These are phyloP conservation scores for Flaveria sonorensis DNA, from an alignment of 129 eudicot species.

Conservation along the genomic window DNA sequence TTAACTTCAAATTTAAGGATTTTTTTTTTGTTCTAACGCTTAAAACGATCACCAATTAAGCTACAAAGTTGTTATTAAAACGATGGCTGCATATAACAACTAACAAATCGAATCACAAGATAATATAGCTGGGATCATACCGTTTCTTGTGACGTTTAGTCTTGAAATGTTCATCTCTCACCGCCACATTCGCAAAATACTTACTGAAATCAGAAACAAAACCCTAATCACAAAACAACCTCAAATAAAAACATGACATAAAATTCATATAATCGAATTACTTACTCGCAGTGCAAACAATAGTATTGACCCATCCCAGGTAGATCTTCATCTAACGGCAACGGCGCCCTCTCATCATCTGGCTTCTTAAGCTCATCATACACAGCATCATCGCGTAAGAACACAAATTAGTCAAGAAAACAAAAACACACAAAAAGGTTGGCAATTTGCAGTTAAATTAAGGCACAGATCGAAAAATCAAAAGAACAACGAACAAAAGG, in stretches of 20 bases:
- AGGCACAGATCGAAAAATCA: not conserved
- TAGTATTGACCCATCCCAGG: conserved; percentile 92
- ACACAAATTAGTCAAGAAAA: conserved; percentile 26
- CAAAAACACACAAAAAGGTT: not conserved
- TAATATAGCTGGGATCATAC: conserved; percentile 27
- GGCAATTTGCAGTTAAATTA: not conserved
- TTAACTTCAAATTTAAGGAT: not conserved
- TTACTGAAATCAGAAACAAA: conserved; percentile 45
- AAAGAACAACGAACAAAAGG: conserved; percentile 30
- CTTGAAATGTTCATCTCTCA: conserved; percentile 88
- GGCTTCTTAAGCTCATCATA: conserved; percentile 69
- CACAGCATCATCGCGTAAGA: conserved; percentile 66
- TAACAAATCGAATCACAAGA: not conserved
- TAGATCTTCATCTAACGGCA: conserved; percentile 83
- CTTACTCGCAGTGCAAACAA: conserved; percentile 87
- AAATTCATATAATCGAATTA: conserved; percentile 11
- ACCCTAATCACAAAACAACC: not conserved
- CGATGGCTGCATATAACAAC: too few relatives aligned
- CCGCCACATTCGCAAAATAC: conserved; percentile 67
- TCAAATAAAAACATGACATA: not conserved
- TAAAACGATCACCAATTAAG: not conserved
- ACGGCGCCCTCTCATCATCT: conserved; percentile 37
- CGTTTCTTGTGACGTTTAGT: conserved; percentile 80
- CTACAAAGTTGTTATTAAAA: not conserved
- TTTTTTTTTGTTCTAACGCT: not conserved